Percentiles rank a stretch among this genome's conserved stretches.
phyloP scores from a whole-genome alignment of 495 filamentous ascomycete genomes.

The Annulohypoxylon bovei region DNA sequence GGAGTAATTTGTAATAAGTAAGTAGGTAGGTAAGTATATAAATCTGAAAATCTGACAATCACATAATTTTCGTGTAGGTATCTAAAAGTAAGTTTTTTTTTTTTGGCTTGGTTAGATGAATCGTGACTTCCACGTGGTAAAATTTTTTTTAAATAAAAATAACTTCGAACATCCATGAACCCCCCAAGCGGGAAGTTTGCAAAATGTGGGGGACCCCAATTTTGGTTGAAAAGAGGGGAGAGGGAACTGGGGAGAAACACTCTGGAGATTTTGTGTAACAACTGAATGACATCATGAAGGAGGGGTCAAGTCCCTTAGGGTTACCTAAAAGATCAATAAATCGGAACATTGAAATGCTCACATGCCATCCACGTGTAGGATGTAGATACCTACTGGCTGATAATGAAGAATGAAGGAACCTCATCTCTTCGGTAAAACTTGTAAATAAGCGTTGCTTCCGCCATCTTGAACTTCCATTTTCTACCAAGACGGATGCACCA shows the following conservation, averaged over 20 bases:
- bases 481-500: constrained; percentile 29
- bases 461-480: constrained; percentile 13
- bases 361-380: background rate
- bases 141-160: constrained; percentile 16
- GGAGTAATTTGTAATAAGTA: background rate
- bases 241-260: background rate
- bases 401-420: background rate
- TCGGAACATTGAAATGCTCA: background rate
- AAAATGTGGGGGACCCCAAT: constrained; percentile 22
- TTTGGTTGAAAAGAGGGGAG: constrained; percentile 9
- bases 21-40: background rate
- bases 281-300: background rate
- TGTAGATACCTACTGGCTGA: background rate
- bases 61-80: constrained; percentile 4
- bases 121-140: constrained; percentile 34
- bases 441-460: constrained; percentile 6
- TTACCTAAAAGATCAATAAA: background rate
- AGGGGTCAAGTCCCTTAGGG: background rate
- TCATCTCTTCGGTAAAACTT: constrained; percentile 7
- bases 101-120: constrained; percentile 1
- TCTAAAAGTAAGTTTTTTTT: background rate
- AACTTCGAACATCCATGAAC: background rate
- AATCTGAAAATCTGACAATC: constrained; percentile 6
- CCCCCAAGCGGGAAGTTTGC: constrained; percentile 9
- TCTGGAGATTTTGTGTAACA: background rate